Base-by-base conservation (phyloP, 2,329 filamentous ascomycete genomes). In the Stachybotrys elegans region DNA sequence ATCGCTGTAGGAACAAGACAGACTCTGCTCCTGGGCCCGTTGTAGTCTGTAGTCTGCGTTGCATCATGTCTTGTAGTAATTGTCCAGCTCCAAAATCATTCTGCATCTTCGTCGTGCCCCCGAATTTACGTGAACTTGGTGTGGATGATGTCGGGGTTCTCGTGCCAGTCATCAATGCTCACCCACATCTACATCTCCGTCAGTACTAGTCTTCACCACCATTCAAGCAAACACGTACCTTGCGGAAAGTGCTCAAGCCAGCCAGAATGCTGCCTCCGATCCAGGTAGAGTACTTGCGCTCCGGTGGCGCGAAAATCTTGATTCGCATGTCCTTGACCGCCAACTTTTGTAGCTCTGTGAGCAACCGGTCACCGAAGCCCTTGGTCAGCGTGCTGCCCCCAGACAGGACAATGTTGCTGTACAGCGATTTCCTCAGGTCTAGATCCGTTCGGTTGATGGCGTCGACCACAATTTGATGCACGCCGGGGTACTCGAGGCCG, bases 271-370 rank as follows among this genome's bases (percentile, higher is more conserved):
- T 96, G 44, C 93, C 93, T 51, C 93, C 93, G 56, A 97, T 97
- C 93, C 93, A 98, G 23, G 93, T 98, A 50, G 90, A 96, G 73
- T 97, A 98, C 69, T 97, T 95, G 54, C 93, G 80, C 75, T 98
- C 93, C 6, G 93, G 92, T 44, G 93, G 93, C 43, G 93, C 93
- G 71, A 95, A 95, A 62, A 98, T 98, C 76, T 96, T 95, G 73
- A 98, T 97, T 59, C 91, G 83, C 92, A 96, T 98, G 65, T 98
- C 93, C 75, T 96, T 96, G 56, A 97, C 90, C 11, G 93, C 93
- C 57, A 97, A 73, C 63, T 85, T 79, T 70, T 96, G 93, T 53
- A 97, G 86, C 70, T 98, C 93, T 55, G 88, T 83, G 61, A 98
- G 75, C 56, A 98, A 72, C 42, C 93, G 81, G 68, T 97, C 93